phyloP scores from a whole-genome alignment of 176 grass and related monocot genomes.

The Bromus sterilis region DNA sequence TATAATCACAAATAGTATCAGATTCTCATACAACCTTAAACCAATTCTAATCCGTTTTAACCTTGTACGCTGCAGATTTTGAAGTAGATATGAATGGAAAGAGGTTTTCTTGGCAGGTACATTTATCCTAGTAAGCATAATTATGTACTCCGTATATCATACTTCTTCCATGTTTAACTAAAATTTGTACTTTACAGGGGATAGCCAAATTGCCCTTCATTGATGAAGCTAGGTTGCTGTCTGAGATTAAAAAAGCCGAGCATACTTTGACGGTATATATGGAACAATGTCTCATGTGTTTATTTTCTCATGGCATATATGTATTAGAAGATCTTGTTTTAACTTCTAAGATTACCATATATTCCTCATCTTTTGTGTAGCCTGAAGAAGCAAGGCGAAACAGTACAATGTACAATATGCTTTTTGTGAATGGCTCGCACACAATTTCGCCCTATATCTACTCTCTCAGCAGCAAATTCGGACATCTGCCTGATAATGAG shows the following conservation, averaged over 20 bases:
- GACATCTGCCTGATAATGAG: constrained; percentile 52
- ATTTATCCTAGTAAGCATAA: neutral
- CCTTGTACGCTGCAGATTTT: constrained; percentile 60
- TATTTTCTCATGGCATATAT: neutral
- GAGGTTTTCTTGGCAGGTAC: constrained; percentile 95
- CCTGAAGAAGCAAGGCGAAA: constrained; percentile 93
- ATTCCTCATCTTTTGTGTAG: constrained; percentile 39
- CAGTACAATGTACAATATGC: constrained; percentile 87
- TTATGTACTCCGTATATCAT: constrained; percentile 7
- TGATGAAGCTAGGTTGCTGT: constrained; percentile 75
- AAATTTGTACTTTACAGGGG: constrained; percentile 46
- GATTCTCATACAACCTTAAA: neutral
- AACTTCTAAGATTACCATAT: constrained; percentile 1
- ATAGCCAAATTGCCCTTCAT: constrained; percentile 97
- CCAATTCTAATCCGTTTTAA: neutral
- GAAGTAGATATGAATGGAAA: constrained; percentile 99
- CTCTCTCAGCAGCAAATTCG: constrained; percentile 74
- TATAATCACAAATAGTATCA: neutral
- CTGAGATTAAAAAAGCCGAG: constrained; percentile 86
- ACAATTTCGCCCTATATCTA: constrained; percentile 87
- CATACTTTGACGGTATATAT: constrained; percentile 93
- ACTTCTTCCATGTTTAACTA: constrained; percentile 16
- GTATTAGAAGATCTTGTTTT: neutral
- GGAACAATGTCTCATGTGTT: neutral
- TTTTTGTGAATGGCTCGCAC: constrained; percentile 91